Evolutionary conservation across 139 green algal species (phyloP).

Genomic region (Chlorella sp.): DNA sequence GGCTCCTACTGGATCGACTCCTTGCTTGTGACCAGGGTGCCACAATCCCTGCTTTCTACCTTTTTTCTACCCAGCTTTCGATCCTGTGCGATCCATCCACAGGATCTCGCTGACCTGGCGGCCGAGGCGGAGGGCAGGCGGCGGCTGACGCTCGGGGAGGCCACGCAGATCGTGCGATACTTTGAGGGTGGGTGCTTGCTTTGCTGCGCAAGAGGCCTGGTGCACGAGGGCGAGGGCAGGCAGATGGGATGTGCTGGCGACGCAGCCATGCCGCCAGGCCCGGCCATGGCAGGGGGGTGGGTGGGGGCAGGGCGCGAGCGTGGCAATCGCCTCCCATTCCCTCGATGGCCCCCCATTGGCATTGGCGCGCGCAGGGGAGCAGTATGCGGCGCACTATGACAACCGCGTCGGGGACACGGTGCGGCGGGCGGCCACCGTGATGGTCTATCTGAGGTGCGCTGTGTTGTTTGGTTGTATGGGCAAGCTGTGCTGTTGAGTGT

Average conservation of each 20-base stretch:
- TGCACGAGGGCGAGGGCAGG: too few species aligned
- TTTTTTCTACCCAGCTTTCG: too few species aligned
- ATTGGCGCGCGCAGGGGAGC: conserved; percentile 46
- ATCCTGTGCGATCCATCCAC: too few species aligned
- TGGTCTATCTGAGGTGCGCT: conserved; percentile 63
- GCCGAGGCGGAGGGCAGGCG: conserved; percentile 29
- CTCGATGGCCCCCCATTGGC: too few species aligned
- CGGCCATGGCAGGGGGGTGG: too few species aligned
- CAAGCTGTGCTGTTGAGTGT: background rate
- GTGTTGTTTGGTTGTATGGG: background rate
- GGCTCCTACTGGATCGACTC: conserved; percentile 6
- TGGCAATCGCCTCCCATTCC: too few species aligned
- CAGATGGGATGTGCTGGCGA: too few species aligned
- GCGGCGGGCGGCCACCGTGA: conserved; percentile 64
- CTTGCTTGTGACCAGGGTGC: conserved; percentile 48
- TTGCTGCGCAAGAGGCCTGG: too few species aligned
- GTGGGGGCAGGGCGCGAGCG: too few species aligned
- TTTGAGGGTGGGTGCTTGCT: too few species aligned
- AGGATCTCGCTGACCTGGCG: conserved; percentile 32
- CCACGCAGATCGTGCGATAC: conserved; percentile 37
- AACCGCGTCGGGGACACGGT: conserved; percentile 60
- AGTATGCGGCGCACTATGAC: conserved; percentile 71
- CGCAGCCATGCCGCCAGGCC: too few species aligned
- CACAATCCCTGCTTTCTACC: too few species aligned
- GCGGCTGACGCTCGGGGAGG: conserved; percentile 37